Base-by-base conservation (phyloP, 2,329 filamentous ascomycete species). In the Parascedosporium putredinis region DNA sequence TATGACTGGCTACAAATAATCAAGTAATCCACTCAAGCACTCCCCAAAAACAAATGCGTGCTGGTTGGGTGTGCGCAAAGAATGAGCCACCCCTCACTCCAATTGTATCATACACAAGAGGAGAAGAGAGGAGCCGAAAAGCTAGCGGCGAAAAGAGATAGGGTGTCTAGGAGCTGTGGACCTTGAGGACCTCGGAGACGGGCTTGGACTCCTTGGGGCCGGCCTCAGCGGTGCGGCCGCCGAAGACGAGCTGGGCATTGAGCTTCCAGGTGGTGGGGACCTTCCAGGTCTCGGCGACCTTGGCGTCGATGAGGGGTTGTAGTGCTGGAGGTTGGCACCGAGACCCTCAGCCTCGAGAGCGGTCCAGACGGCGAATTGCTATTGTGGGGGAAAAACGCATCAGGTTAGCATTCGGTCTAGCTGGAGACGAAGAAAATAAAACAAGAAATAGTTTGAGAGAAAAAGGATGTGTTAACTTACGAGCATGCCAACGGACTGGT, bases 321-420 rank as follows among this genome's bases (percentile, higher is more conserved):
- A 95, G 73, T 95, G 89, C 75, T 95, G 89, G 49, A 95, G 76
- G 75, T 90, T 95, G 63, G 84, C 86, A 56, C 88, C 88, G 51
- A 94, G 78, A 25, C 89, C 88, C 64, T 93, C 88, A 53, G 83
- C 75, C 70, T 90, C 86, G 51, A 95, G 79, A 3, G 83, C 86
- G 16, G 83, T 83, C 89, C 89, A 95, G 57, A 88, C 64, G 56
- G 80, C 73, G 68, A 79, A 85, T 73, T 95, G 86, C 65, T 69
- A 61, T n/a, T n/a, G 23, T 33, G 31, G 40, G 6, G 23, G 22
- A 14, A 16, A 33, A 14, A 16, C 38, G n/a, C n/a, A n/a, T n/a
- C 5, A 16, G 42, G 51, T 47, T 43, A 52, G 46, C 20, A n/a
- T 45, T 23, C 24, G 3, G 14, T 16, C 18, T 14, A 46, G 22